phyloP scores from a whole-genome alignment of 345 rosid genomes.

The Arabidopsis suecica region DNA sequence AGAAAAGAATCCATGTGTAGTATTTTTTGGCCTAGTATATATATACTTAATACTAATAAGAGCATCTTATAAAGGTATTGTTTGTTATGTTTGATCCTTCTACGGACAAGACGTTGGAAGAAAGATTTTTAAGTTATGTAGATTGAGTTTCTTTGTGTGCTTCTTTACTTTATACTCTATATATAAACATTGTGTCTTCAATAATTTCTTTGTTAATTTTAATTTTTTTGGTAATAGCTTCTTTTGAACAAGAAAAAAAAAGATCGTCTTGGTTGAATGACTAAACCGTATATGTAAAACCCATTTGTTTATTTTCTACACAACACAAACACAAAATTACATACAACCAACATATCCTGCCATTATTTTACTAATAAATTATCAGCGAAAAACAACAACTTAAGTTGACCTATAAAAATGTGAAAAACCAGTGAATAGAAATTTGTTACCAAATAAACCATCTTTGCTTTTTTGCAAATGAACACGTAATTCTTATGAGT shows the following conservation, averaged over 20 bases:
- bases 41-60: conserved; percentile 20
- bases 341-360: too few species aligned
- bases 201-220: neutral
- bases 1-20: conserved; percentile 20
- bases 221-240: too few species aligned
- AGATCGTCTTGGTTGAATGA: too few species aligned
- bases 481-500: conserved; percentile 40
- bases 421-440: too few species aligned
- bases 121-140: conserved; percentile 17
- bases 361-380: too few species aligned
- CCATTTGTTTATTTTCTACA: neutral
- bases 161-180: neutral
- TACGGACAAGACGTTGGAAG: neutral
- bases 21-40: conserved; percentile 22
- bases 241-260: too few species aligned
- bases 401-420: too few species aligned
- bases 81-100: conserved; percentile 4
- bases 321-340: too few species aligned
- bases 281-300: neutral
- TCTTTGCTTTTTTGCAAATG: conserved; percentile 25
- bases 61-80: conserved; percentile 14
- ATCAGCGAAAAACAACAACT: neutral
- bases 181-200: neutral
- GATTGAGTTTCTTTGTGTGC: conserved; percentile 5
- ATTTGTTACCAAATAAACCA: neutral